Evolutionary conservation across 805 yeast genomes (phyloP), one percentile per base, ranked within the genome.

Genomic region (Metahyphopichia silvanorum): DNA sequence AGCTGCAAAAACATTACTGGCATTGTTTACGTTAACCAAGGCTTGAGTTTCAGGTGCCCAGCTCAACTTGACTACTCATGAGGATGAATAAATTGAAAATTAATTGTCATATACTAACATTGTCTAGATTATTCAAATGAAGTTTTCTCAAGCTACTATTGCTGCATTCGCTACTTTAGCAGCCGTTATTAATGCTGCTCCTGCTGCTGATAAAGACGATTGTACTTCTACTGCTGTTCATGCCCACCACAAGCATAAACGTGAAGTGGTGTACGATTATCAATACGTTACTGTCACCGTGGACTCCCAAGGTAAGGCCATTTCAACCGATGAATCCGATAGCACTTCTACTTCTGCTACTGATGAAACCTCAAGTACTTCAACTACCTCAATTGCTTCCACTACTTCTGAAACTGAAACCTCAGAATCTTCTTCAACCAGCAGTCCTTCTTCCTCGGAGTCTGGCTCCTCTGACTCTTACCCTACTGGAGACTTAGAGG

Each of bases 191-290:
- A 55, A 61, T 14, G 47, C 54, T 16, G 50, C 48, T 12, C 61
- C 63, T 27, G 55, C 57, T 29, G 49, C 55, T 14, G 44, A 33
- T 15, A 48, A 40, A 31, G 48, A 44, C 12, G 68, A 53, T 39
- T 69, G 73, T 42, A 53, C 66, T 49, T 60, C 71, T 35, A 60
- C 68, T 49, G 57, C 53, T 34, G 55, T 58, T 51, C 85, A 79
- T 63, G 69, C 69, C 37, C 83, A 80, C 64, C 81, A 72, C 63
- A 74, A 63, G 55, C 80, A 71, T 59, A 77, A 68, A 59, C 72
- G 77, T 65, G 80, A 75, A 29, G 72, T 70, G 42, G 82, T 62
- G 35, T 53, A 66, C 52, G 60, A 68, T 43, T 57, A 63, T 43
- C 59, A 59, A 35, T 58, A 62, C 40, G 66, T 64, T 32, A 64